phyloP scores from a whole-genome alignment of 352 stramenopile species.

The Phytophthora litchii region DNA sequence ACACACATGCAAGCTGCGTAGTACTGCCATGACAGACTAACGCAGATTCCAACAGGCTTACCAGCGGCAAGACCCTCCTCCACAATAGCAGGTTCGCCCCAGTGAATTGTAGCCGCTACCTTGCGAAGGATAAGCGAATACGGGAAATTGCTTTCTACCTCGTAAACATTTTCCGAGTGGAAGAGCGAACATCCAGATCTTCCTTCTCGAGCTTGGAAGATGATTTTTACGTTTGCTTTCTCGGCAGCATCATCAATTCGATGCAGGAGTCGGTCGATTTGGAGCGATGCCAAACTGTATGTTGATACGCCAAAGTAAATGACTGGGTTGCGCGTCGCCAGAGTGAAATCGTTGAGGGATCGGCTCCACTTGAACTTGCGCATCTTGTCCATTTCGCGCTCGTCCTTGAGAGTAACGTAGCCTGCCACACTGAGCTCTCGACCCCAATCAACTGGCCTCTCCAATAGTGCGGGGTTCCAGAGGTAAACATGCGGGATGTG shows the following conservation, averaged over 20 bases:
- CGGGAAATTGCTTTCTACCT: conserved; percentile 42
- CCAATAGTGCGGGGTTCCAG: conserved; percentile 44
- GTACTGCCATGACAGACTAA: conserved; percentile 89
- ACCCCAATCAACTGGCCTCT: conserved; percentile 49
- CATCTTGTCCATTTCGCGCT: conserved; percentile 35
- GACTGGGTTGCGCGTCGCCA: conserved; percentile 33
- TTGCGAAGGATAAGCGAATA: conserved; percentile 87
- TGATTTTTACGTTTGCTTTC: conserved; percentile 44
- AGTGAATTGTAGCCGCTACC: conserved; percentile 81
- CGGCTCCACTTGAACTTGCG: conserved; percentile 34
- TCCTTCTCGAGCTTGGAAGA: conserved; percentile 56
- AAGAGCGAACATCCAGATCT: conserved; percentile 8
- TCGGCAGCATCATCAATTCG: conserved; percentile 44
- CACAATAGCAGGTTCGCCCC: conserved; percentile 73
- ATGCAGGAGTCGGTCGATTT: conserved; percentile 37
- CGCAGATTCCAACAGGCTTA: conserved; percentile 89
- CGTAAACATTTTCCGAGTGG: conserved; percentile 43
- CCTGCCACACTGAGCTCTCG: conserved; percentile 46
- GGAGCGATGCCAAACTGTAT: conserved; percentile 30
- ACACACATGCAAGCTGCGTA: conserved; percentile 86
- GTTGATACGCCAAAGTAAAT: conserved; percentile 49
- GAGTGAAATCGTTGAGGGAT: conserved; percentile 41
- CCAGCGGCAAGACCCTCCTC: conserved; percentile 79
- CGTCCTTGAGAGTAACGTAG: conserved; percentile 42
- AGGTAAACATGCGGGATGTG: conserved; percentile 51